These are phyloP conservation scores for Gossypium thurberi DNA, from an alignment of 345 rosid genomes.

Conservation along the genomic window DNA sequence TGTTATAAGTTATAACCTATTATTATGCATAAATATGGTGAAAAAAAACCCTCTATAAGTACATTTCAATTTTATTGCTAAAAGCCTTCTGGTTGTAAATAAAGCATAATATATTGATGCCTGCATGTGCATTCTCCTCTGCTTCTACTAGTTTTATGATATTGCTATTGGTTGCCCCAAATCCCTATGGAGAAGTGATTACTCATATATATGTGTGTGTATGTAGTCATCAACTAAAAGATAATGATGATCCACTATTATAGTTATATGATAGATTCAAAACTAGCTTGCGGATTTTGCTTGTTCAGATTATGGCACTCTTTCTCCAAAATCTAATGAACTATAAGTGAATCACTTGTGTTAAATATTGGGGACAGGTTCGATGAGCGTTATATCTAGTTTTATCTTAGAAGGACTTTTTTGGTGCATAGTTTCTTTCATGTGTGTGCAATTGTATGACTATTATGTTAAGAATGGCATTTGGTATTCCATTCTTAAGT, in stretches of 20 bases:
- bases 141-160: neutral
- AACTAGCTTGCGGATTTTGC: neutral
- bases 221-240: too few species aligned
- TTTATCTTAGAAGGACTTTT: neutral
- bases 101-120: neutral
- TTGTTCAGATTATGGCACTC: neutral
- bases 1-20: neutral
- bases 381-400: neutral
- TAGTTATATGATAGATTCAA: neutral
- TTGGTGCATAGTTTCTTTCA: neutral
- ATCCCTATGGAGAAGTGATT: neutral
- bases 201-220: too few species aligned
- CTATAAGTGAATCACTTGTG: neutral
- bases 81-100: neutral
- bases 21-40: neutral
- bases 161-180: neutral
- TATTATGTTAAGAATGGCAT: neutral
- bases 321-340: neutral
- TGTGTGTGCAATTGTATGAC: too few species aligned
- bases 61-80: neutral
- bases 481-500: too few species aligned
- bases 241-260: neutral
- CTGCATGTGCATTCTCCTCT: neutral
- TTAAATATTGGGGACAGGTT: neutral
- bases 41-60: neutral